These are phyloP conservation scores for Backusella parvicylindrica DNA, from an alignment of 192 early-diverging fungal genomes.

Conservation along the genomic window DNA sequence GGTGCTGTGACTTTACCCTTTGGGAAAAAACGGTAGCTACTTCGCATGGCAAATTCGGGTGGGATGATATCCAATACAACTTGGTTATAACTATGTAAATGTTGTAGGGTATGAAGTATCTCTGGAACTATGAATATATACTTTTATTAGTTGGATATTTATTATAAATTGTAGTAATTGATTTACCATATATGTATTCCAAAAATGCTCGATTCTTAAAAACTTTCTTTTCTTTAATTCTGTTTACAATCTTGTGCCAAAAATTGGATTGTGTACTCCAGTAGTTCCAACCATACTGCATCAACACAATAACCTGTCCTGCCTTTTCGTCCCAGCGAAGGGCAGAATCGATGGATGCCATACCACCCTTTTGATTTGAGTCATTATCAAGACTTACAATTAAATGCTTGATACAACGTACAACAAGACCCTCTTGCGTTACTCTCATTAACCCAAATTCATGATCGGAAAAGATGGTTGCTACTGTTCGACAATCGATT, in stretches of 20 bases:
- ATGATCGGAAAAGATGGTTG: conserved; percentile 20
- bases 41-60: conserved; percentile 26
- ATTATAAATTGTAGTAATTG: not conserved
- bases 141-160: not conserved
- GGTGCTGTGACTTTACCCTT: not conserved
- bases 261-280: conserved; percentile 26
- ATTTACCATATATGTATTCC: conserved; percentile 32
- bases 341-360: conserved; percentile 30
- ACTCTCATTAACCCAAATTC: conserved; percentile 34
- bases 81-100: conserved; percentile 19
- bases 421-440: conserved; percentile 25
- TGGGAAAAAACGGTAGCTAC: conserved; percentile 10
- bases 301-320: conserved; percentile 28
- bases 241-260: conserved; percentile 27
- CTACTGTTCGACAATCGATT: conserved; percentile 23
- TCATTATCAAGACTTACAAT: conserved; percentile 32
- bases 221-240: conserved; percentile 26
- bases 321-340: conserved; percentile 35
- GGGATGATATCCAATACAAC: conserved; percentile 30
- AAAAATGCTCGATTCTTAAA: conserved; percentile 31
- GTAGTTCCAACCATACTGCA: conserved; percentile 37
- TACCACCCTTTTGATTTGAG: conserved; percentile 12
- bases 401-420: conserved; percentile 34
- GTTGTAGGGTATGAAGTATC: conserved; percentile 23
- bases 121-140: conserved; percentile 16